These are phyloP conservation scores for Globisporangium carolinianum DNA, from an alignment of 352 stramenopile genomes.

Conservation along the genomic window DNA sequence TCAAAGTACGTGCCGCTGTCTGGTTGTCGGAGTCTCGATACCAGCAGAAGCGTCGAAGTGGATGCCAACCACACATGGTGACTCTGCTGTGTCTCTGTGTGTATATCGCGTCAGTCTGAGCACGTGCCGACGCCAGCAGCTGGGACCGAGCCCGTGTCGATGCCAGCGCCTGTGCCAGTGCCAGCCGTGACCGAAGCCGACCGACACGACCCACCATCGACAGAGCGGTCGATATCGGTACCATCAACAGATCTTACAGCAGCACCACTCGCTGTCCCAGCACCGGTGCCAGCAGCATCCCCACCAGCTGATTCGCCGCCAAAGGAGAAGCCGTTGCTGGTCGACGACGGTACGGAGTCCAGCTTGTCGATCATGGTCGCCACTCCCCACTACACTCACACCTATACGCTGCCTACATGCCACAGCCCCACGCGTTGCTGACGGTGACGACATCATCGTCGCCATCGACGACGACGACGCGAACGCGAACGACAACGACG, in stretches of 20 bases:
- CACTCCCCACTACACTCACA: too few relatives aligned
- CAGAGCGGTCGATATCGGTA: neutral
- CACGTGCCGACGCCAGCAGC: neutral
- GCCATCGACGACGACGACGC: neutral
- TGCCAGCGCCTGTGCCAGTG: neutral
- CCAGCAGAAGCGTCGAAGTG: neutral
- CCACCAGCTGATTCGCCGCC: too few relatives aligned
- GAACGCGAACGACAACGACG: neutral
- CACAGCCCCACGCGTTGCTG: too few relatives aligned
- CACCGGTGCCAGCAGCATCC: neutral
- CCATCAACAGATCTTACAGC: neutral
- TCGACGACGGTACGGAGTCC: too few relatives aligned
- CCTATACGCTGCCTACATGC: too few relatives aligned
- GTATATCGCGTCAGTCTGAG: neutral
- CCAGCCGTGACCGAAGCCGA: neutral
- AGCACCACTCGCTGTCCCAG: neutral
- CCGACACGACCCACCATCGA: neutral
- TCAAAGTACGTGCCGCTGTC: conserved; percentile 18
- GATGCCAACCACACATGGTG: too few relatives aligned
- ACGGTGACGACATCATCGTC: neutral
- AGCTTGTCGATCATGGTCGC: too few relatives aligned
- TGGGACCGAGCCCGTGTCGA: too few relatives aligned
- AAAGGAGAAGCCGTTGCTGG: too few relatives aligned
- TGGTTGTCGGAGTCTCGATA: neutral
- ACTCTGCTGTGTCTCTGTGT: neutral